Percentiles rank a stretch among this genome's conserved stretches.
Evolutionary conservation across 1,284 basidiomycete genomes (phyloP).

Genomic region (Melampsora larici-populina): DNA sequence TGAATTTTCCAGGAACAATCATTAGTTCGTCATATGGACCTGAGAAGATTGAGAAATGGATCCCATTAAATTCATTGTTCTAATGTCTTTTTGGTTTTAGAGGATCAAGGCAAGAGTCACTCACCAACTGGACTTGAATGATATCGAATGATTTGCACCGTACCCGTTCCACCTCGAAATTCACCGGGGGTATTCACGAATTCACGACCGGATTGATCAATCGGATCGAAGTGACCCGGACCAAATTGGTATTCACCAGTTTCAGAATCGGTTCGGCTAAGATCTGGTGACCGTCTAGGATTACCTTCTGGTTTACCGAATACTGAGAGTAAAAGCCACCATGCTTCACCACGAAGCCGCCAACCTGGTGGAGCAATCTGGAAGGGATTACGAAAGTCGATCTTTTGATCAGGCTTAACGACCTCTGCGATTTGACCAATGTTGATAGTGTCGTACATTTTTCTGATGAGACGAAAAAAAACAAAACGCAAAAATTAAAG

Average conservation of each 20-base stretch:
- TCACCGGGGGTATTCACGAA: not conserved
- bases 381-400: not conserved
- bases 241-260: not conserved
- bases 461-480: too few species aligned
- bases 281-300: not conserved
- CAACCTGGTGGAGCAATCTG: conserved; percentile 15
- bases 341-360: conserved; percentile 24
- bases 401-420: not conserved
- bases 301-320: not conserved
- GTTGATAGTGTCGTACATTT: too few species aligned
- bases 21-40: conserved; percentile 40
- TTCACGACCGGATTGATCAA: not conserved
- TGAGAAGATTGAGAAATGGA: not conserved
- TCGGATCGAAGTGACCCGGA: conserved; percentile 18
- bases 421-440: too few species aligned
- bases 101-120: not conserved
- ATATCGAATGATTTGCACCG: conserved; percentile 30
- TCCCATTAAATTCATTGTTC: not conserved
- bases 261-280: not conserved
- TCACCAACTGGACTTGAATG: conserved; percentile 17
- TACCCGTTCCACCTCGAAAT: conserved; percentile 18
- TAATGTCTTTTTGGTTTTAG: not conserved
- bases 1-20: conserved; percentile 23
- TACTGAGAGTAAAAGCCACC: conserved; percentile 36
- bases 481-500: too few species aligned